Conservation (phyloP, 2,329 filamentous ascomycete species). For the Trichophyton benhamiae region DNA sequence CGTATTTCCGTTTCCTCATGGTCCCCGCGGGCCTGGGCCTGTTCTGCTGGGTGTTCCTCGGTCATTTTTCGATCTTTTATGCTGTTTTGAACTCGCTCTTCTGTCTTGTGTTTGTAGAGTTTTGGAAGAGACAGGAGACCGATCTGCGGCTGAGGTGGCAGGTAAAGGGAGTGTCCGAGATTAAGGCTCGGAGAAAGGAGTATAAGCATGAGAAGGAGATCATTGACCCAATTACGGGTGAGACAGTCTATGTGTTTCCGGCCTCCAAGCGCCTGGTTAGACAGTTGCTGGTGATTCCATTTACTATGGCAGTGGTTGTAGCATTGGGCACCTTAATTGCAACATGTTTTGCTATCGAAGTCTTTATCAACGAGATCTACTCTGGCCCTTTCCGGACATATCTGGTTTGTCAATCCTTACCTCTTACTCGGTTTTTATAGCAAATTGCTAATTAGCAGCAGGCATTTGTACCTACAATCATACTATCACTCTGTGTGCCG, state of each 20-base stretch:
- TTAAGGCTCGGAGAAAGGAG: constrained; percentile 64
- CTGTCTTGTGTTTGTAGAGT: constrained; percentile 83
- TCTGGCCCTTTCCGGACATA: constrained; percentile 75
- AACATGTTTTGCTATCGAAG: constrained; percentile 79
- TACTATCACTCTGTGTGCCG: constrained; percentile 72
- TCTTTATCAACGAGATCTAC: constrained; percentile 93
- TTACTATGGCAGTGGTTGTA: constrained; percentile 60
- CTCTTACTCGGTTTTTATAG: not conserved
- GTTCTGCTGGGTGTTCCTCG: constrained; percentile 66
- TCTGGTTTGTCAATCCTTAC: constrained; percentile 44
- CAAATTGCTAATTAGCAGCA: constrained; percentile 25
- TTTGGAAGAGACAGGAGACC: constrained; percentile 86
- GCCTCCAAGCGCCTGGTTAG: constrained; percentile 60
- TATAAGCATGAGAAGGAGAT: constrained; percentile 69
- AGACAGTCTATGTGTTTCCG: constrained; percentile 63
- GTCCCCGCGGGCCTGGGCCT: constrained; percentile 70
- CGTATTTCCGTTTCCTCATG: constrained; percentile 76
- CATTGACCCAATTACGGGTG: constrained; percentile 70
- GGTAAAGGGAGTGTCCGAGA: constrained; percentile 68
- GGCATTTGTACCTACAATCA: constrained; percentile 77
- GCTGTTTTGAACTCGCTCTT: constrained; percentile 69
- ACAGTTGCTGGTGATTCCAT: constrained; percentile 72
- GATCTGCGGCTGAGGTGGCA: constrained; percentile 83
- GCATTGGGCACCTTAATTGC: constrained; percentile 73
- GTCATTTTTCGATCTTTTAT: constrained; percentile 72